A percentile compares a stretch with the other conserved stretches of the same genome.
Evolutionary conservation across 345 rosid genomes (phyloP).

Genomic region (Pistacia vera): DNA sequence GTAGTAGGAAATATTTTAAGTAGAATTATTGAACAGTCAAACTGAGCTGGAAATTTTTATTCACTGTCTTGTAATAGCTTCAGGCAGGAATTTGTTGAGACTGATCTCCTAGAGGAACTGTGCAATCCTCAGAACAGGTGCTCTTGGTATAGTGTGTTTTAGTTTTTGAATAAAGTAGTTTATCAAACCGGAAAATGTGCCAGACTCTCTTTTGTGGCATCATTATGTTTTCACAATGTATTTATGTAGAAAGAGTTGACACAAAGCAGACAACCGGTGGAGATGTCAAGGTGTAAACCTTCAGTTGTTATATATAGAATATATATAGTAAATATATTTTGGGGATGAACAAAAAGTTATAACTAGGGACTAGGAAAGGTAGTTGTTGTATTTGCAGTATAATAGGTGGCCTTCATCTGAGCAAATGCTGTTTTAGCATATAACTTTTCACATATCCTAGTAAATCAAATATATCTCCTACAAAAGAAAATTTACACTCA

Average conservation of each 20-base stretch:
- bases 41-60: background rate
- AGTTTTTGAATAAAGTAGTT: conserved; percentile 3
- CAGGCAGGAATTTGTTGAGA: background rate
- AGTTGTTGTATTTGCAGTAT: background rate
- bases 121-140: background rate
- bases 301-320: background rate
- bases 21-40: background rate
- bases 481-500: no score
- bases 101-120: background rate
- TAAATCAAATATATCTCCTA: background rate
- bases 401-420: conserved; percentile 13
- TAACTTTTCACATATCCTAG: background rate
- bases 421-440: background rate
- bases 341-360: background rate
- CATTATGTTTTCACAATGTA: background rate
- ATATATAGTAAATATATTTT: background rate
- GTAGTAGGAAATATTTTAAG: background rate
- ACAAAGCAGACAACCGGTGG: background rate
- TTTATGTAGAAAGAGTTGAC: background rate
- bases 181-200: background rate
- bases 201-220: background rate
- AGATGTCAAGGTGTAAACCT: background rate
- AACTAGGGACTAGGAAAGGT: background rate
- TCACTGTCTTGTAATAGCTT: conserved; percentile 2
- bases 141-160: background rate